These are phyloP conservation scores for Gnetum montanum DNA, from an alignment of 75 land plant genomes.

Conservation along the genomic window DNA sequence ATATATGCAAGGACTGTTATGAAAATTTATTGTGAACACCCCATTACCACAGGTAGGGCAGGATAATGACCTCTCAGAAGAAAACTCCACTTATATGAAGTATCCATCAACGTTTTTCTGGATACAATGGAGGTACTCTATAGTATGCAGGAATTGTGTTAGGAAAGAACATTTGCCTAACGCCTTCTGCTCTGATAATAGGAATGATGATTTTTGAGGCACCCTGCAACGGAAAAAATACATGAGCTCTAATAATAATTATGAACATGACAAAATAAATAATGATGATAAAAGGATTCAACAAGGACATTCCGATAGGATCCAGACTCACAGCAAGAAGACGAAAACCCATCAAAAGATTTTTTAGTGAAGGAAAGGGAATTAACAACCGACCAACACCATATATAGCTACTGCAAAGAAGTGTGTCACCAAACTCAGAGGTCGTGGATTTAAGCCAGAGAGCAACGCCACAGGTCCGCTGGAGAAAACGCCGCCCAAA, in stretches of 20 bases:
- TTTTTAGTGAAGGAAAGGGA: conserved; percentile 77
- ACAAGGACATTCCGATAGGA: neutral
- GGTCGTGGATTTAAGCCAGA: conserved; percentile 93
- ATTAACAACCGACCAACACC: conserved; percentile 81
- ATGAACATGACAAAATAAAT: neutral
- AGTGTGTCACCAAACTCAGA: conserved; percentile 73
- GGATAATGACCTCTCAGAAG: no score
- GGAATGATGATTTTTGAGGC: conserved; percentile 74
- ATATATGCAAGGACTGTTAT: no score
- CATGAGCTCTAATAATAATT: neutral
- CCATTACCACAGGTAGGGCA: no score
- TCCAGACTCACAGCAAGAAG: conserved; percentile 47
- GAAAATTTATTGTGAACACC: no score
- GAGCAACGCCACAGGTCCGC: conserved; percentile 76
- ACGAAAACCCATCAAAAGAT: conserved; percentile 73
- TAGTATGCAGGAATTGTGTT: conserved; percentile 58
- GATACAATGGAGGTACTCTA: conserved; percentile 34
- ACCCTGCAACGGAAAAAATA: conserved; percentile 27
- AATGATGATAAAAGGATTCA: neutral
- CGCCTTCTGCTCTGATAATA: conserved; percentile 75
- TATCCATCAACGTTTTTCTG: no score
- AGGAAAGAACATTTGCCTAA: conserved; percentile 82
- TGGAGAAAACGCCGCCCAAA: conserved; percentile 75
- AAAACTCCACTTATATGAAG: no score
- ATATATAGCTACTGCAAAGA: conserved; percentile 92